Evolutionary conservation across 768 basidiomycete genomes (phyloP).

Genomic region (Rhizopogon sp.): DNA sequence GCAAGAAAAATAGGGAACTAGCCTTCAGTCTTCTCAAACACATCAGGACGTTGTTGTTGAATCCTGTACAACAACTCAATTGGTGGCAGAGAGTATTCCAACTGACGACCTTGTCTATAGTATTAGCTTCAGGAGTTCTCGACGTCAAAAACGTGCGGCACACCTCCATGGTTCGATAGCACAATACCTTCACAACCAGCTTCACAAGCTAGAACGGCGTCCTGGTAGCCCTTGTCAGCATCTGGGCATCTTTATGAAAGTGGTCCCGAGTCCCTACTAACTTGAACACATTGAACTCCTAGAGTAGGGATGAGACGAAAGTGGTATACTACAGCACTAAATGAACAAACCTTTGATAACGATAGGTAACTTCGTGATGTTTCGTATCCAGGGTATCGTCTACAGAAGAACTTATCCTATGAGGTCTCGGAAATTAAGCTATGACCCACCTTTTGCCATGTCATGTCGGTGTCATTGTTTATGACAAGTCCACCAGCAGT

Average conservation of each 20-base stretch:
- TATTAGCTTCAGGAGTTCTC: not conserved
- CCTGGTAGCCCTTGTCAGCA: slow-evolving; percentile 38
- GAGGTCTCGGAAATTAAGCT: not conserved
- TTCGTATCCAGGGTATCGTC: slow-evolving; percentile 76
- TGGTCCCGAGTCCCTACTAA: slow-evolving; percentile 19
- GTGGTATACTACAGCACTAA: not conserved
- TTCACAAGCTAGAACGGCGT: slow-evolving; percentile 80
- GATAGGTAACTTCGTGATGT: slow-evolving; percentile 65
- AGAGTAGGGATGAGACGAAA: slow-evolving; percentile 6
- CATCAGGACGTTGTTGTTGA: slow-evolving; percentile 66
- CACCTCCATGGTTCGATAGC: slow-evolving; percentile 88
- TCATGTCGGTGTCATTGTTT: slow-evolving; percentile 72
- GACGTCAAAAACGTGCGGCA: slow-evolving; percentile 2
- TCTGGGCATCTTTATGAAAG: not conserved
- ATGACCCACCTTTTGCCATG: slow-evolving; percentile 57
- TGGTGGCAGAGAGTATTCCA: slow-evolving; percentile 76
- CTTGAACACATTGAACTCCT: slow-evolving; percentile 75
- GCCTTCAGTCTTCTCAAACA: slow-evolving; percentile 72
- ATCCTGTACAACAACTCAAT: slow-evolving; percentile 75
- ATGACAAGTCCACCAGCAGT: slow-evolving; percentile 65
- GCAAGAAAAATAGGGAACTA: slow-evolving; percentile 2
- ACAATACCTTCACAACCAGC: slow-evolving; percentile 85
- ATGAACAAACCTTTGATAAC: slow-evolving; percentile 59
- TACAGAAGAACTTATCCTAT: slow-evolving; percentile 14
- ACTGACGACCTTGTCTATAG: slow-evolving; percentile 51